Evolutionary conservation across 345 rosid genomes (phyloP), one percentile per base, ranked within the genome.

Genomic region (Ceriops decandra): DNA sequence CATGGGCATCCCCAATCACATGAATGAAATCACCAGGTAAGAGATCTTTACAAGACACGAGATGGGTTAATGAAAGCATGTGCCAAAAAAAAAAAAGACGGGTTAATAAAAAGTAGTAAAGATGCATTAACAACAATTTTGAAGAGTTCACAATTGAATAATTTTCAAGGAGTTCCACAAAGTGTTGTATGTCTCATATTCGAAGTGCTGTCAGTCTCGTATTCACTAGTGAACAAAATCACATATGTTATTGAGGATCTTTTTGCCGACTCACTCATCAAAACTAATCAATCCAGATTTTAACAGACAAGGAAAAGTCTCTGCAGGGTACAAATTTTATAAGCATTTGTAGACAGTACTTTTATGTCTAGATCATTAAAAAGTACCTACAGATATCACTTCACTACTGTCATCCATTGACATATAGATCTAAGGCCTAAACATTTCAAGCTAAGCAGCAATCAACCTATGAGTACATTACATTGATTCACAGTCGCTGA

Each of bases 1-100:
- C 95, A 84, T 95, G 99, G 79, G 97, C 81, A 86, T 95, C 99
- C 47, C 99, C 99, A 58, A 82, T 70, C 66, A 88, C 83, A 77
- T 91, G 99, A 47, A 87, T 60, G 66, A 95, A 91, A 69, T 95
- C 95, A 72, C 99, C 99, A 0, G 96, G 87, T 80, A 80, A 76
- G 76, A 95, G 95, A 80, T 87, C 98, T 93, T 87, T 27, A 63
- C 56, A 71, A 58, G 52, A 53, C 2, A 56, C 49, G 66, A 66
- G 35, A 57, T 49, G 47, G 57, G 60, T 51, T 13, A 46, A 13
- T n/a, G 9, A 20, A 4, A 46, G 13, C 0, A 15, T 13, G 49
- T 26, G 11, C 27, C 2, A 0, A 11, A 9, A n/a, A n/a, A 52
- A 15, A 10, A 24, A 22, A 24, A 8, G 16, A 11, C 24, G 26